Base-by-base conservation (phyloP, 768 basidiomycete species). In the Lentinus tigrinus region DNA sequence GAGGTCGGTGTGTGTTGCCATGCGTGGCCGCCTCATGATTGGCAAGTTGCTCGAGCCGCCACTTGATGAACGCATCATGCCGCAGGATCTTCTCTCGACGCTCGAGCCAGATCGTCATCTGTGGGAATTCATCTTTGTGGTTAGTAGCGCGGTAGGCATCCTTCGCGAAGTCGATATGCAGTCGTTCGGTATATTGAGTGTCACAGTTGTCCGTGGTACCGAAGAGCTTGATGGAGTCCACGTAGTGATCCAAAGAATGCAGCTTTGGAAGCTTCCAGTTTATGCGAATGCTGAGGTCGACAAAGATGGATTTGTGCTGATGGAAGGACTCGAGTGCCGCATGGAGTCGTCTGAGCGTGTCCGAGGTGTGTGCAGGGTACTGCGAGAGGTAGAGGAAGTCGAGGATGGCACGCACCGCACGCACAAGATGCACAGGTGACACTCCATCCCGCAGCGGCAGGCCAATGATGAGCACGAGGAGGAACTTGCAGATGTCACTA, bases 81-180 rank as follows among this genome's bases (percentile, higher is more conserved):
- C 39, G 63, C 23, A 62, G 38, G 17, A 75, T 54, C 53, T 74
- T 72, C 60, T 77, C 74, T 44, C 62, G 56, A 0, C 69, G 65
- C 42, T 74, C 67, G 1, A 78, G 64, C 74, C 74, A 77, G 2
- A 46, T 13, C 6, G 72, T 73, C 78, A 78, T 79, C 59, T 78
- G 77, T 2, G 56, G 23, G 38, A 64, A 72, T 49, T 75, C 68
- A n/a, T 68, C 57, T 40, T 58, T 58, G 34, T 3, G 64, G 52
- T 40, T 63, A 72, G 31, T 69, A 63, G 60, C 61, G 72, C 7
- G 69, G 68, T 16, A 75, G 55, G 2, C 63, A 62, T 14, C 72
- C 65, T 23, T 34, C 37, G 3, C 34, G 37, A 52, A 37, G 23
- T 74, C 71, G n/a, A 71, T 72, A 34, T 69, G 67, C 0, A 70